These are phyloP conservation scores for Nitzschia palea DNA, from an alignment of 108 stramenopile species.

Conservation along the genomic window DNA sequence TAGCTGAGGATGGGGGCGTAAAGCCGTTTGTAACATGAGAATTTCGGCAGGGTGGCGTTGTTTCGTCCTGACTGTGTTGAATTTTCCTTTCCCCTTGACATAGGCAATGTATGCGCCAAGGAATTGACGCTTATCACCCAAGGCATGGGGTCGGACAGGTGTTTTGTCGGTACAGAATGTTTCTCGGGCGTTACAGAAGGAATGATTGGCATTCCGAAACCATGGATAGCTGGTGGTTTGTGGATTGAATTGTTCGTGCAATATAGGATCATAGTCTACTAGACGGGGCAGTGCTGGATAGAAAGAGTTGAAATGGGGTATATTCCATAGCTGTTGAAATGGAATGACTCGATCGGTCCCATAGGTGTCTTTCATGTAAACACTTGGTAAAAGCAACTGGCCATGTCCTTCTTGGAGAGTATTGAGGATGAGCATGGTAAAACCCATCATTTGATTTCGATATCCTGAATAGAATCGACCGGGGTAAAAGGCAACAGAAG, in stretches of 20 bases:
- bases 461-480: conserved; percentile 19
- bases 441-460: conserved; percentile 35
- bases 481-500: conserved; percentile 1
- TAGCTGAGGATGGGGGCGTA: conserved; percentile 28
- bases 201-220: neutral
- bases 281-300: conserved; percentile 14
- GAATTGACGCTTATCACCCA: neutral
- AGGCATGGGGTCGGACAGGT: conserved; percentile 8
- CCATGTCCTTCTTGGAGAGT: conserved; percentile 16
- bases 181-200: neutral
- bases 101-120: conserved; percentile 7
- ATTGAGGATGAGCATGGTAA: conserved; percentile 23
- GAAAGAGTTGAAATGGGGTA: conserved; percentile 31
- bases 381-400: conserved; percentile 14
- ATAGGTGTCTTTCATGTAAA: conserved; percentile 31
- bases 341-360: conserved; percentile 13
- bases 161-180: neutral
- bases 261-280: conserved; percentile 9
- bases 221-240: neutral
- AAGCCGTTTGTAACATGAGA: conserved; percentile 28
- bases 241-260: conserved; percentile 23
- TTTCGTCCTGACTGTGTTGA: neutral
- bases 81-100: conserved; percentile 4
- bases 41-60: conserved; percentile 22
- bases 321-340: conserved; percentile 23